These are phyloP conservation scores for Eucalyptus camaldulensis DNA, from an alignment of 345 rosid genomes.

Conservation along the genomic window DNA sequence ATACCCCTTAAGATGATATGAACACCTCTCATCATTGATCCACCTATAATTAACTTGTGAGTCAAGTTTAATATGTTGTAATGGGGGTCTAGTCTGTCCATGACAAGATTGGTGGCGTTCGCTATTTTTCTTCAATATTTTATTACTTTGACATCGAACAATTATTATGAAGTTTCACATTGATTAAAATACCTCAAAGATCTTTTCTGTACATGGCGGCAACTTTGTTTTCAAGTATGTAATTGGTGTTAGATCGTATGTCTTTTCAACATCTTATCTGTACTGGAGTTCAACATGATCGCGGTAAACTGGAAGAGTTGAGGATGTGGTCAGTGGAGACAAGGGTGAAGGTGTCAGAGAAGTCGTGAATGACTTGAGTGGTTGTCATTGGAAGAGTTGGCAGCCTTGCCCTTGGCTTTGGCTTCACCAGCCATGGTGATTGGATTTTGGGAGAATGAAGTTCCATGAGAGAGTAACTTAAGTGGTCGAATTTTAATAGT, in stretches of 20 bases:
- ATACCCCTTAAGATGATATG: background rate
- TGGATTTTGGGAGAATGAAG: background rate
- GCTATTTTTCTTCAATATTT: background rate
- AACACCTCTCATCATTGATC: background rate
- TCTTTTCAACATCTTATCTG: background rate
- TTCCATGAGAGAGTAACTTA: background rate
- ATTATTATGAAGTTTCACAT: background rate
- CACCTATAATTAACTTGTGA: background rate
- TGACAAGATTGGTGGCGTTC: background rate
- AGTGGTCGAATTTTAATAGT: background rate
- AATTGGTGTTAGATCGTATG: background rate
- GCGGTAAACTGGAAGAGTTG: background rate
- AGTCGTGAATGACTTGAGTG: fast-evolving
- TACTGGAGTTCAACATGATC: background rate
- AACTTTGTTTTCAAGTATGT: background rate
- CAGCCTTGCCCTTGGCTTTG: background rate
- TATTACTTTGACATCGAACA: background rate
- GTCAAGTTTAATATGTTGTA: background rate
- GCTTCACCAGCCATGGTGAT: background rate
- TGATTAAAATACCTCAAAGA: background rate
- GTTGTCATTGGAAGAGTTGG: background rate
- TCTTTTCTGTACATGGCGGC: background rate
- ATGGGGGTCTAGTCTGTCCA: background rate
- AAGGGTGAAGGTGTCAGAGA: background rate
- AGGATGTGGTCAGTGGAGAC: background rate